Evolutionary conservation across 106 monocot genomes (phyloP), one percentile per base, ranked within the genome.

Genomic region (Agapanthus africanus): DNA sequence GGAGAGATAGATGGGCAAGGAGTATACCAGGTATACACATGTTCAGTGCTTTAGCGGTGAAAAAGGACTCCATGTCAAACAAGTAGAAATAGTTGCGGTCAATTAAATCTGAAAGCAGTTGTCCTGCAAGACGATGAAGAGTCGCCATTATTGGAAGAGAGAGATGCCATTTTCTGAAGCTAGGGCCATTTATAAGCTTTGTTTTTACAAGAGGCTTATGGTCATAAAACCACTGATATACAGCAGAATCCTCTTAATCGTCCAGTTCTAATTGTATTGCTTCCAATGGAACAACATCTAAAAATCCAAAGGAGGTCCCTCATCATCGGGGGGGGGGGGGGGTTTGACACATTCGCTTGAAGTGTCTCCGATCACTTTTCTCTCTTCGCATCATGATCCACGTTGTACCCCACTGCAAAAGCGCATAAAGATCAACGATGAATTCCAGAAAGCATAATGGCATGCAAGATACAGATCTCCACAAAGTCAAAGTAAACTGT

Each of bases 331-430:
- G 47, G 95, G 95, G 71, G 95, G 95, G 77, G 91, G 91, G 7
- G n/a, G n/a, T n/a, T n/a, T n/a, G n/a, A n/a, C 95, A 71, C 95
- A 95, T 95, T 75, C 95, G 77, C 77, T 95, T 95, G 57, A 95
- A 95, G 67, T 91, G 95, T 0, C 95, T 39, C 35, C 95, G 63
- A 40, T 95, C 95, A 61, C 95, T 85, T 76, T 95, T 95, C 78
- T 95, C 95, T 75, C 95, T 84, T 32, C 95, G 79, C 95, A 95
- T 95, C 95, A 95, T 95, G 71, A 95, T 95, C 95, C 95, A 95
- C 95, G 91, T 95, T 30, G 95, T 86, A 42, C 95, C 95, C 95
- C 95, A 95, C 91, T 95, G 74, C 11, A n/a, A 82, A 54, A 26
- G 22, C 38, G 68, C 18, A 47, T 47, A 2, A 54, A 64, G 38